A percentile compares a stretch with the other conserved stretches of the same genome.
Evolutionary conservation across 2,329 filamentous ascomycete species (phyloP).

Genomic region (Remersonia thermophila): DNA sequence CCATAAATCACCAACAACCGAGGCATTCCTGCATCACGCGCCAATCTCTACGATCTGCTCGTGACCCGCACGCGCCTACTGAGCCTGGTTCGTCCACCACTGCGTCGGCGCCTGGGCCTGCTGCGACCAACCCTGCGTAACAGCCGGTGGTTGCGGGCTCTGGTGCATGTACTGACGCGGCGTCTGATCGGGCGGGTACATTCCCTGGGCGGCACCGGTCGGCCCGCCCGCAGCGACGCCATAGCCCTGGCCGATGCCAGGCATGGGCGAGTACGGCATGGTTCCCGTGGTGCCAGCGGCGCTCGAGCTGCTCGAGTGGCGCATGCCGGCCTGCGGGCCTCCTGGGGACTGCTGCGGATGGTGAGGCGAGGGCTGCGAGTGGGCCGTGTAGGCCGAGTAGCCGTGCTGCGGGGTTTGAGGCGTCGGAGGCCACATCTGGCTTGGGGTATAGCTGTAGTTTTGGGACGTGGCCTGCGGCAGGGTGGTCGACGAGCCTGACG

Average conservation of each 20-base stretch:
- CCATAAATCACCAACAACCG: neutral
- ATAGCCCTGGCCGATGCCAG: constrained; percentile 46
- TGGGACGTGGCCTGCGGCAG: constrained; percentile 37
- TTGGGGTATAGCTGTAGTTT: constrained; percentile 50
- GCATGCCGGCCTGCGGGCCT: constrained; percentile 23
- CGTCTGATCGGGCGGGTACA: constrained; percentile 51
- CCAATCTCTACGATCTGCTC: too few species aligned
- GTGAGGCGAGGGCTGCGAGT: constrained; percentile 36
- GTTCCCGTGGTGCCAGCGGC: constrained; percentile 29
- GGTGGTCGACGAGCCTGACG: constrained; percentile 39
- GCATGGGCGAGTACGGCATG: constrained; percentile 53
- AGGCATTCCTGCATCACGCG: too few species aligned
- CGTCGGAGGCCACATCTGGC: constrained; percentile 55
- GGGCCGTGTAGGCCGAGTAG: constrained; percentile 37
- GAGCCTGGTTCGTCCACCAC: constrained; percentile 43
- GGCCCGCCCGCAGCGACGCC: constrained; percentile 26
- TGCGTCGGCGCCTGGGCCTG: constrained; percentile 46
- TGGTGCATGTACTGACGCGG: constrained; percentile 58
- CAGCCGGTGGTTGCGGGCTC: constrained; percentile 39
- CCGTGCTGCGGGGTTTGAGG: constrained; percentile 50
- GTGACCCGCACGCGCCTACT: too few species aligned
- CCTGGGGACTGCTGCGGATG: constrained; percentile 37
- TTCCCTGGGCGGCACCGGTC: constrained; percentile 33
- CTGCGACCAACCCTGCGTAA: constrained; percentile 40
- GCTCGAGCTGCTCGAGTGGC: constrained; percentile 40